Base-by-base conservation (phyloP, 2,329 filamentous ascomycete genomes). In the Camillea tinctor region DNA sequence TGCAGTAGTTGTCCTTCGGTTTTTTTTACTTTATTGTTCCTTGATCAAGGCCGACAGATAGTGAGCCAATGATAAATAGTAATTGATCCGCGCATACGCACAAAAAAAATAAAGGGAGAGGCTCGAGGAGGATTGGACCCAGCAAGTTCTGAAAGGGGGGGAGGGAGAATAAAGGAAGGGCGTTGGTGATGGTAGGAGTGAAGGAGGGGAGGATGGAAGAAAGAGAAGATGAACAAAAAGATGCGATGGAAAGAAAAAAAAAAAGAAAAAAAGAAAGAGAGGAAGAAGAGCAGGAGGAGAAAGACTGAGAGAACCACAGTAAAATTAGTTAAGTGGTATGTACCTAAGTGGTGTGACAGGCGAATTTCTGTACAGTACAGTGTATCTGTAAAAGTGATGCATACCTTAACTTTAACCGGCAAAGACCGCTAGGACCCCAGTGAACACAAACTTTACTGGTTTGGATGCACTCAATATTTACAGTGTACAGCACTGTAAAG, bases 101-200 rank as follows among this genome's bases (percentile, higher is more conserved):
- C 60, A 67, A 66, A 69, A 69, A 67, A 66, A 69, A 69, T 30
- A 30, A 69, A 68, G 63, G 63, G 62, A 66, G 63, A 67, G 63
- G 64, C 61, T 68, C 65, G 68, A 71, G 69, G 65, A 70, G 64
- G 70, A 73, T 69, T 70, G 69, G 65, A 73, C 69, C 72, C 68
- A 72, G 70, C 70, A 68, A 66, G 68, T 64, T 70, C 60, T 68
- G 57, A 68, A 73, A 68, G 73, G 68, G 71, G 55, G 58, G 57
- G 59, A 67, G 67, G 68, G 65, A 68, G 66, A 67, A 71, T 66
- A 71, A 73, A 72, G 70, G 70, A 73, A 72, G 70, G 70, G 66
- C 66, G 66, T 65, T 64, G 64, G 63, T 64, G 63, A 61, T 68
- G 70, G 67, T 66, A 64, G 68, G 65, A 66, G 66, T 64, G 64